Evolutionary conservation across 2,329 filamentous ascomycete genomes (phyloP).

Genomic region (Blumeria hordei): DNA sequence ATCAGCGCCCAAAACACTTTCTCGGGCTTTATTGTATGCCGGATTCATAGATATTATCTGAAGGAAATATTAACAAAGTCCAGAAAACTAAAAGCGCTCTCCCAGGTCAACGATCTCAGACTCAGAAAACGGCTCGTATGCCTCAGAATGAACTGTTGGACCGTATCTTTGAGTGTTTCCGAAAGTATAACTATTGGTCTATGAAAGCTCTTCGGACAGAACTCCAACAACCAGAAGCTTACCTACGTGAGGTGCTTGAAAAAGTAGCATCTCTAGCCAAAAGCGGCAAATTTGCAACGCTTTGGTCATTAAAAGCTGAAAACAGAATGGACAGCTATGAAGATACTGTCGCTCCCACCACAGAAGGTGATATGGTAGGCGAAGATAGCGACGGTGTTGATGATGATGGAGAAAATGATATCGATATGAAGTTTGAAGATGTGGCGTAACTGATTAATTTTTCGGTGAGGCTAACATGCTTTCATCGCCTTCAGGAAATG

Average conservation of each 20-base stretch:
- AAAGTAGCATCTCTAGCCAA: constrained; percentile 65
- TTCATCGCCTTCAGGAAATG: too few species aligned
- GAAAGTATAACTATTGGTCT: constrained; percentile 76
- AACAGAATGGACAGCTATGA: constrained; percentile 31
- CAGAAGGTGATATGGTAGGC: constrained; percentile 20
- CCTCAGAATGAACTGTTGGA: constrained; percentile 73
- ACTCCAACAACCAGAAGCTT: constrained; percentile 77
- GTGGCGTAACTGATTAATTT: constrained; percentile 18
- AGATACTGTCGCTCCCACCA: constrained; percentile 23
- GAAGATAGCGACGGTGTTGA: constrained; percentile 29
- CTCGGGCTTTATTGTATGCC: constrained; percentile 32
- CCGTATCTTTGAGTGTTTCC: constrained; percentile 62
- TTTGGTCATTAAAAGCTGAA: constrained; percentile 58
- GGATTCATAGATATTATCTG: not conserved
- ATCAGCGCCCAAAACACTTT: constrained; percentile 20
- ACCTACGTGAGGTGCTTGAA: constrained; percentile 63
- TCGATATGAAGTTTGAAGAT: constrained; percentile 56
- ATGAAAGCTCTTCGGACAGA: constrained; percentile 60
- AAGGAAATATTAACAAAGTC: not conserved
- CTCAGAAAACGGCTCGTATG: constrained; percentile 76
- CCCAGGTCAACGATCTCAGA: constrained; percentile 37
- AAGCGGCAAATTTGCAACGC: constrained; percentile 61
- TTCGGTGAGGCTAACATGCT: too few species aligned
- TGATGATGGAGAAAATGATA: constrained; percentile 41
- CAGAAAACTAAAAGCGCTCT: constrained; percentile 26